phyloP scores from a whole-genome alignment of 306 rosid genomes.

The Pyrus bretschneideri region DNA sequence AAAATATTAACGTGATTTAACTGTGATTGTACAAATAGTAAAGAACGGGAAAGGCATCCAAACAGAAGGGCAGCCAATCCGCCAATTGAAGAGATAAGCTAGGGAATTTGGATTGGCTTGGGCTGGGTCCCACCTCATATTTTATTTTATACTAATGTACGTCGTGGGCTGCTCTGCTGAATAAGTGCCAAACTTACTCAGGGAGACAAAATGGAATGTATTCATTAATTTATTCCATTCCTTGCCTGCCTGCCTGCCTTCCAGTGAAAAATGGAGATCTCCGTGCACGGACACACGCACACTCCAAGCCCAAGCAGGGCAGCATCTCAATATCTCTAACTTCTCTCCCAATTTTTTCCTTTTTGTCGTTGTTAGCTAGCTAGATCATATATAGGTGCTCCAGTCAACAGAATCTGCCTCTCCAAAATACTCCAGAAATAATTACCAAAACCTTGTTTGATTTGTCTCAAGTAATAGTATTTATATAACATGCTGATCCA shows the following conservation, averaged over 20 bases:
- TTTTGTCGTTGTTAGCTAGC: neutral
- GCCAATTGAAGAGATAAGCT: slow-evolving; percentile 27
- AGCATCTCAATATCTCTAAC: neutral
- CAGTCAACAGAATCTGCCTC: slow-evolving; percentile 63
- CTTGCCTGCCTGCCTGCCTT: slow-evolving; percentile 37
- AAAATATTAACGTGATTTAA: too few species aligned
- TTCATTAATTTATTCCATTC: slow-evolving; percentile 63
- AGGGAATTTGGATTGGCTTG: neutral
- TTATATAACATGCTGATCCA: neutral
- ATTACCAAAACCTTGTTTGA: neutral
- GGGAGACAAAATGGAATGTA: slow-evolving; percentile 76
- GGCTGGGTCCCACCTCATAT: slow-evolving; percentile 27
- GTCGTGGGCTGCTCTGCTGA: slow-evolving; percentile 46
- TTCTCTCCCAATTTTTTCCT: neutral
- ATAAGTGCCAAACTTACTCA: slow-evolving; percentile 89
- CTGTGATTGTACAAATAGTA: too few species aligned
- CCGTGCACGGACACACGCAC: neutral
- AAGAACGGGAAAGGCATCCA: too few species aligned
- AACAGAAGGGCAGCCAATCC: too few species aligned
- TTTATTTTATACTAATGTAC: neutral
- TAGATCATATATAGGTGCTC: slow-evolving; percentile 10
- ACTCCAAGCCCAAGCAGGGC: neutral
- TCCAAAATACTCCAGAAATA: slow-evolving; percentile 26
- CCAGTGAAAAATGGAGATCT: slow-evolving; percentile 6
- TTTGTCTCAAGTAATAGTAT: slow-evolving; percentile 13